Base-by-base conservation (phyloP, 2,329 filamentous ascomycete species). In the Penicillium fuscoglaucum region DNA sequence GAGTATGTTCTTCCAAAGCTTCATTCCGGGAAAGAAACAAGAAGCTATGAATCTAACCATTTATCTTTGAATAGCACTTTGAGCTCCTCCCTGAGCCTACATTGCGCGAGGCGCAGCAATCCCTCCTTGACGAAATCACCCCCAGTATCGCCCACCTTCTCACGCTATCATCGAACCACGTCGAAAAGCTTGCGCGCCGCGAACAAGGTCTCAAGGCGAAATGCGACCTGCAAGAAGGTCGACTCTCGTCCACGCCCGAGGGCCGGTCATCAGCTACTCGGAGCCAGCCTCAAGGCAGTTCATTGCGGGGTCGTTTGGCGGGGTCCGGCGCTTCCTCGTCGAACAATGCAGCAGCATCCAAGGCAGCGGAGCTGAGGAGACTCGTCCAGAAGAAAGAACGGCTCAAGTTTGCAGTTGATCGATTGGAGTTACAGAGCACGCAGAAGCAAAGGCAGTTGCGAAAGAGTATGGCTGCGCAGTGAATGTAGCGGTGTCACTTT, bases 41-140 rank as follows among this genome's bases (percentile, higher is more conserved):
- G 39, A 45, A 28, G 28, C 17, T n/a, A 50, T 35, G 26, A 37
- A 47, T 29, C 31, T 46, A 12, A 49, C 31, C 28, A 44, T 49
- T 52, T 50, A 50, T 29, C 3, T 21, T 31, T 41, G 28, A 43
- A 29, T 67, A 96, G 88, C 93, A 96, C 78, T 97, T 96, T 77
- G 93, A 97, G 74, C 87, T 96, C 43, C 90, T 96, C 66, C 90
- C 92, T 17, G 91, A 96, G 72, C 86, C 89, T 13, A 90, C 90
- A 52, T 85, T 97, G 45, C 87, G 88, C 61, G 84, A 88, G 62
- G 93, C 93, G 33, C 93, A 97, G 76, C 83, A 90, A 65, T 88
- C 91, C 5, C 85, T 97, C 19, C 88, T 92, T 67, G 90, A 91
- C 69, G 92, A 96, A 72, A 95, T 96, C 66, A 88, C 89, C n/a